These are phyloP conservation scores for Quercus ilex DNA, from an alignment of 306 rosid species.

Conservation along the genomic window DNA sequence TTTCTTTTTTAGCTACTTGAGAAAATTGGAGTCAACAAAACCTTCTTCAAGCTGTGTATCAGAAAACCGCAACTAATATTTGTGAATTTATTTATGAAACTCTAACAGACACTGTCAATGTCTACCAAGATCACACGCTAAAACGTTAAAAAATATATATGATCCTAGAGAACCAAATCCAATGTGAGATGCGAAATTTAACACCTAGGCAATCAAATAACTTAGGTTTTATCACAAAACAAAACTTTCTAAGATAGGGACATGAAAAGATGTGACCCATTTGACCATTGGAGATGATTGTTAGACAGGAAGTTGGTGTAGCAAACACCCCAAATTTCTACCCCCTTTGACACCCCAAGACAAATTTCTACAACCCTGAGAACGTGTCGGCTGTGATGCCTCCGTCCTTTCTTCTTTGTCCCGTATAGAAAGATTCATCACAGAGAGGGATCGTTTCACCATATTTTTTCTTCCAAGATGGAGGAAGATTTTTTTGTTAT, in stretches of 20 bases:
- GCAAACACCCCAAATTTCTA: conserved; percentile 45
- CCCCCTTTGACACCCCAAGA: conserved; percentile 21
- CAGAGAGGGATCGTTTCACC: neutral
- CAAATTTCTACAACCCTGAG: neutral
- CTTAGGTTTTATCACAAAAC: neutral
- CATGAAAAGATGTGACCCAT: conserved; percentile 31
- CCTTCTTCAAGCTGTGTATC: neutral
- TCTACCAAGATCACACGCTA: too few species aligned
- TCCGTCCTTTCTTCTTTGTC: conserved; percentile 42
- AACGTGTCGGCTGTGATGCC: conserved; percentile 34
- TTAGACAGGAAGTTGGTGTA: conserved; percentile 59
- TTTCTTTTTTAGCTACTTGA: neutral
- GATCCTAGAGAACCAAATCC: neutral
- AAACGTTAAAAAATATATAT: too few species aligned
- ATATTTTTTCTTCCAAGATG: neutral
- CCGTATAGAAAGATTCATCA: neutral
- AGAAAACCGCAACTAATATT: neutral
- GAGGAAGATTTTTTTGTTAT: neutral
- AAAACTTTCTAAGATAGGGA: conserved; percentile 23
- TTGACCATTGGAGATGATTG: conserved; percentile 34
- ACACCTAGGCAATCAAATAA: neutral
- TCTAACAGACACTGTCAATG: too few species aligned
- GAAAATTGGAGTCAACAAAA: neutral
- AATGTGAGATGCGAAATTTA: neutral
- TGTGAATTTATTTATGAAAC: too few species aligned